These are phyloP conservation scores for Metschnikowia kunwiensis DNA, from an alignment of 805 yeast species.

Conservation along the genomic window DNA sequence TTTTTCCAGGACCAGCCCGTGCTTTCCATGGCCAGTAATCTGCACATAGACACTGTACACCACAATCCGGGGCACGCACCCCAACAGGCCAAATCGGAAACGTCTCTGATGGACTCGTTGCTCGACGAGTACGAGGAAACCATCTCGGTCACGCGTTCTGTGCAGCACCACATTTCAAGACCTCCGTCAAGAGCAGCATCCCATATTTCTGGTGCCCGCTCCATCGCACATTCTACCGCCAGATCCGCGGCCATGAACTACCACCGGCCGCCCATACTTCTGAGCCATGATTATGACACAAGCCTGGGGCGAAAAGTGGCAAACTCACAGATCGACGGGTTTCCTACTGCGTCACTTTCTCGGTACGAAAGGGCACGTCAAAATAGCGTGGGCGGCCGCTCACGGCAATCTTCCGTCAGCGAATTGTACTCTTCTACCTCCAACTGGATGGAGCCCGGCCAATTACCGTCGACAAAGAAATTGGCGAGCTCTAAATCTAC, in stretches of 20 bases:
- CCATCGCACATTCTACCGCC: constrained; percentile 4
- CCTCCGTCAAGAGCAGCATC: constrained; percentile 30
- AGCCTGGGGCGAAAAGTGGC: neutral
- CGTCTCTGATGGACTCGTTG: constrained; percentile 38
- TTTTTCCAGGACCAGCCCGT: constrained; percentile 1
- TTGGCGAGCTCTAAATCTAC: constrained; percentile 16
- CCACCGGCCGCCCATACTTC: neutral
- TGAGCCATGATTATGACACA: neutral
- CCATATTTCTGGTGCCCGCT: constrained; percentile 18
- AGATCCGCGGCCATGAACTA: neutral
- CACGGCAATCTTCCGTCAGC: constrained; percentile 39
- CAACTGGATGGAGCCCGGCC: constrained; percentile 52
- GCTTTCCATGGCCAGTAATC: no score
- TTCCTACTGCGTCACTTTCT: constrained; percentile 36
- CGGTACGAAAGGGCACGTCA: constrained; percentile 31
- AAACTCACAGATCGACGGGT: constrained; percentile 14
- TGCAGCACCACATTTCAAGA: constrained; percentile 23
- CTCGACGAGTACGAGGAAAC: constrained; percentile 46
- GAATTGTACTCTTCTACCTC: constrained; percentile 42
- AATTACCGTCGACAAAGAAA: constrained; percentile 1
- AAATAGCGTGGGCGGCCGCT: constrained; percentile 19
- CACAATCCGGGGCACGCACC: no score
- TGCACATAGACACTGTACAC: no score
- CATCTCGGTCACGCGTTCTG: constrained; percentile 28
- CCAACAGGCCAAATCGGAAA: constrained; percentile 9